These are phyloP conservation scores for Aspergillus sp. DNA, from an alignment of 2,329 filamentous ascomycete genomes.

Conservation along the genomic window DNA sequence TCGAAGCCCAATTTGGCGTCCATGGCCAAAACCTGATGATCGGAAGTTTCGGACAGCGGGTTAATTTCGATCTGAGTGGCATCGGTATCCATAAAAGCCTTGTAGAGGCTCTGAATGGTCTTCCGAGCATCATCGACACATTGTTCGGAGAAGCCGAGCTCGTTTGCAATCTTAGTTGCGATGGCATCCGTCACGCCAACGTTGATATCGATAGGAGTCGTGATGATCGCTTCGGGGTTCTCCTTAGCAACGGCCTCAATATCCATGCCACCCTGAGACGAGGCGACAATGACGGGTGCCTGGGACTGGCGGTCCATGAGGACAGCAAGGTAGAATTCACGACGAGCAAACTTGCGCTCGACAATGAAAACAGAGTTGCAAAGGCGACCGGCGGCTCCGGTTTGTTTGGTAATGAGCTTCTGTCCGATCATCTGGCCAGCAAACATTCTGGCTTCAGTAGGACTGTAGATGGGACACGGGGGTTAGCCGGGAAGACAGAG, in stretches of 20 bases:
- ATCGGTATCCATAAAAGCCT: conserved; percentile 97
- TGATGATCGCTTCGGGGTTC: conserved; percentile 91
- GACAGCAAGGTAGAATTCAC: conserved; percentile 98
- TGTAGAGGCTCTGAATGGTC: conserved; percentile 98
- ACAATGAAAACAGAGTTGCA: conserved; percentile 99
- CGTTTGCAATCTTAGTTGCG: conserved; percentile 80
- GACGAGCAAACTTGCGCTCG: conserved; percentile 98
- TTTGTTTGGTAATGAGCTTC: conserved; percentile 99
- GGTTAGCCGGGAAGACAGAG: conserved; percentile 13
- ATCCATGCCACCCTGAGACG: conserved; percentile 98
- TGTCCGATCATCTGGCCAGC: conserved; percentile 99
- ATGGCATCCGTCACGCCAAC: conserved; percentile 93
- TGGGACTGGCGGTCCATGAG: conserved; percentile 96
- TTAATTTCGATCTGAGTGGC: conserved; percentile 99
- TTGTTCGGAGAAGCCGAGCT: conserved; percentile 96
- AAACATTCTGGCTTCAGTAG: conserved; percentile 94
- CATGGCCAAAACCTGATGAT: conserved; percentile 98
- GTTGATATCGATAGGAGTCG: conserved; percentile 91
- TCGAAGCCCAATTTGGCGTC: conserved; percentile 99
- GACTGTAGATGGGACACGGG: conserved; percentile 44
- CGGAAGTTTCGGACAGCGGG: conserved; percentile 94
- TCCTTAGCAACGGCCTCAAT: conserved; percentile 99
- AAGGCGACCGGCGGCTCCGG: conserved; percentile 84
- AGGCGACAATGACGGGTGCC: conserved; percentile 92
- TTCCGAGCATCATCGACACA: conserved; percentile 94